Base-by-base conservation (phyloP, 2,329 filamentous ascomycete species). In the Immersiporthe knoxdaviesiana region DNA sequence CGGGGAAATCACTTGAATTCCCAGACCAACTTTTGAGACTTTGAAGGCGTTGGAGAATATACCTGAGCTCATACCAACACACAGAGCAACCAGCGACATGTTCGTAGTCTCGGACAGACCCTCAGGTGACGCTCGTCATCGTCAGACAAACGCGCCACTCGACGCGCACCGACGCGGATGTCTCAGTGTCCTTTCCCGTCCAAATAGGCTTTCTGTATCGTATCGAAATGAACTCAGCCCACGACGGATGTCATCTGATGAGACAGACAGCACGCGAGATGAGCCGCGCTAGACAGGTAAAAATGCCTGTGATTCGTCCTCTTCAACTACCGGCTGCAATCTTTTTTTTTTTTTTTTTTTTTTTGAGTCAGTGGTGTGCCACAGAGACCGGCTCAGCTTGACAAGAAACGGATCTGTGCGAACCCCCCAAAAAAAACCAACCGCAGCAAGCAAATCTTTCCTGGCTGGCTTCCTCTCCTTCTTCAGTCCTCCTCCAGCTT, bases 91-190 rank as follows among this genome's bases (percentile, higher is more conserved):
- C 6, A 39, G 37, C 37, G 11, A 39, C 37, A 21, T 47, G 21
- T 5, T n/a, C 47, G 21, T 7, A 50, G 47, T 50, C 21, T 50
- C 47, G 44, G 41, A n/a, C n/a, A n/a, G n/a, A n/a, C n/a, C n/a
- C n/a, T n/a, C 35, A 35, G 35, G n/a, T n/a, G 35, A 35, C 35
- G 54, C 18, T 14, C 5, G 14, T 35, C 54, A 35, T 35, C 35
- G 27, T 58, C 54, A 58, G 54, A 58, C 30, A 59, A 37, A 59
- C 56, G 56, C 56, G 56, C 2, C 54, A 58, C 54, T 6, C 54
- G 27, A 37, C 56, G 18, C 56, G 56, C 30, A 37, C 56, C 56
- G 32, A 37, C 56, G 56, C 56, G 56, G 10, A 59, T 59, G 56
- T 59, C 56, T 59, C 56, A 59, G 56, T 47, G n/a, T 35, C 27